phyloP scores from a whole-genome alignment of 2,329 filamentous ascomycete genomes.

The Dothiorella sarmentorum region DNA sequence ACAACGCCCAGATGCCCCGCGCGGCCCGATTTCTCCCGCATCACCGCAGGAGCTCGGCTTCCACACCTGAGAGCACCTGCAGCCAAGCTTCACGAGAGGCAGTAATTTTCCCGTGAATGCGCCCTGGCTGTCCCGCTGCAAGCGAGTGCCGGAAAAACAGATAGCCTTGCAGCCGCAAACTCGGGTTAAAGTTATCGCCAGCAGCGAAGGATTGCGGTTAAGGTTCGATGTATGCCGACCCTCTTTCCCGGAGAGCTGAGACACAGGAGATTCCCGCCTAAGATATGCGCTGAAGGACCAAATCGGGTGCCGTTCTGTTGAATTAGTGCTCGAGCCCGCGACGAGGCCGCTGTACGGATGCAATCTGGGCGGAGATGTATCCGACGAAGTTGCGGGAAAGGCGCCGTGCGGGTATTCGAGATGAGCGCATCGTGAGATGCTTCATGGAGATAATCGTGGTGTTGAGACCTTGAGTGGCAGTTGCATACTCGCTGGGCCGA shows the following conservation, averaged over 20 bases:
- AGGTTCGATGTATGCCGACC: background rate
- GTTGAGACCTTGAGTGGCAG: background rate
- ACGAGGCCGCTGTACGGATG: background rate
- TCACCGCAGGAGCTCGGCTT: background rate
- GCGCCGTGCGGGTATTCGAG: no score
- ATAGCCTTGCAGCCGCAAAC: background rate
- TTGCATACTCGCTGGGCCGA: background rate
- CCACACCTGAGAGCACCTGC: background rate
- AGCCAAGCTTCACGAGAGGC: conserved; percentile 16
- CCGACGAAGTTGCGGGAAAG: background rate
- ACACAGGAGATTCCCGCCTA: background rate
- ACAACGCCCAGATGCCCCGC: background rate
- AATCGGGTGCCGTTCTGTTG: background rate
- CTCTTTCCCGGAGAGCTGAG: background rate
- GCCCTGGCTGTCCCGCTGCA: background rate
- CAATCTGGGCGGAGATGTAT: background rate
- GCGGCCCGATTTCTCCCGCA: conserved; percentile 15
- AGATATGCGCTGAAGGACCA: background rate
- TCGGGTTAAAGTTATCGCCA: conserved; percentile 9
- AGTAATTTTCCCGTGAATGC: conserved; percentile 1
- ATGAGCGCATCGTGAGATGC: background rate
- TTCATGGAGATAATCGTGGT: background rate
- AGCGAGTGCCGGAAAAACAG: background rate
- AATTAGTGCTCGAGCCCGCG: background rate
- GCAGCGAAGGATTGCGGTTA: background rate